phyloP scores from a whole-genome alignment of 768 basidiomycete genomes.

The Podaxis sp. region DNA sequence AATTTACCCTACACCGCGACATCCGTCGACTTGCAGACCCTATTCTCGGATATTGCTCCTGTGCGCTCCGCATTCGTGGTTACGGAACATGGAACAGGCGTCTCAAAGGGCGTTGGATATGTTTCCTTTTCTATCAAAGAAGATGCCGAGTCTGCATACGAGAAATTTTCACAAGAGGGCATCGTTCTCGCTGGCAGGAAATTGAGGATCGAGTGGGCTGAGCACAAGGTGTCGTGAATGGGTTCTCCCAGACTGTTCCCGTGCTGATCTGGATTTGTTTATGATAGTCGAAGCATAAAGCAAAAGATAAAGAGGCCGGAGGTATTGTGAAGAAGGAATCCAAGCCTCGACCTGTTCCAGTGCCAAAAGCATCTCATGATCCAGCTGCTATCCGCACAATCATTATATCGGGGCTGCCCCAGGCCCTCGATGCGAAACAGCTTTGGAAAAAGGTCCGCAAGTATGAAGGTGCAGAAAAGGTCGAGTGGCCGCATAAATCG shows the following conservation, averaged over 20 bases:
- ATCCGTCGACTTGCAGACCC: slow-evolving; percentile 84
- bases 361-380: slow-evolving; percentile 47
- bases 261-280: not conserved
- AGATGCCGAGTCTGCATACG: slow-evolving; percentile 78
- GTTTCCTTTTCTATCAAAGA: slow-evolving; percentile 88
- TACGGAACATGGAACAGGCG: slow-evolving; percentile 65
- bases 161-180: slow-evolving; percentile 61
- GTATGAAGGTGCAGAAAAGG: slow-evolving; percentile 69
- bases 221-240: slow-evolving; percentile 54
- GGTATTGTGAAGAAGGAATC: slow-evolving; percentile 32
- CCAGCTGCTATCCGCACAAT: slow-evolving; percentile 84
- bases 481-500: slow-evolving; percentile 63
- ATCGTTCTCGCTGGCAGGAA: slow-evolving; percentile 66
- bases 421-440: slow-evolving; percentile 56
- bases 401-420: slow-evolving; percentile 71
- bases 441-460: slow-evolving; percentile 90
- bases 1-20: slow-evolving; percentile 91
- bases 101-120: slow-evolving; percentile 95
- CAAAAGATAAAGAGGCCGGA: slow-evolving; percentile 40
- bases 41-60: slow-evolving; percentile 95
- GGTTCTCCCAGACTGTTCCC: slow-evolving; percentile 15
- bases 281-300: slow-evolving; percentile 13
- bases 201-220: slow-evolving; percentile 79
- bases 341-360: slow-evolving; percentile 35
- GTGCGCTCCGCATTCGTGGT: slow-evolving; percentile 94